A percentile compares a stretch with the other conserved stretches of the same genome.
Evolutionary conservation across 2,329 filamentous ascomycete genomes (phyloP).

Genomic region (Ophiostoma montium): DNA sequence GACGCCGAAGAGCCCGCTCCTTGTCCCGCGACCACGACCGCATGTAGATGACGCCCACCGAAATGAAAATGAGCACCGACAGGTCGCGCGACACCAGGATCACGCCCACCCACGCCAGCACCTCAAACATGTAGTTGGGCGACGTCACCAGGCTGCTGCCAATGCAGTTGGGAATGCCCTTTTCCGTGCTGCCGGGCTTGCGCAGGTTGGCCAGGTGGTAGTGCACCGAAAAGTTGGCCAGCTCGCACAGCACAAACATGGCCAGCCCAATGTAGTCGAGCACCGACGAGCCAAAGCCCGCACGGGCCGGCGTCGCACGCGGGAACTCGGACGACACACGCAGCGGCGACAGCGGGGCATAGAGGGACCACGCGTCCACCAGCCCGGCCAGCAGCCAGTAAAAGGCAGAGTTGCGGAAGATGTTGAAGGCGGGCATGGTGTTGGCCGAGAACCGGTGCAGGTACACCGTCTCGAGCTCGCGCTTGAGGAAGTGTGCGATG

Average conservation of each 20-base stretch:
- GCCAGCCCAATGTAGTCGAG: constrained; percentile 55
- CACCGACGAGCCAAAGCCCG: constrained; percentile 13
- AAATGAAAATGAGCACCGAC: constrained; percentile 62
- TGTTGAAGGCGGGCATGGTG: constrained; percentile 83
- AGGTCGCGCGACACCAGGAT: constrained; percentile 67
- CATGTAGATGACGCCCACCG: constrained; percentile 67
- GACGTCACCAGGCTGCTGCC: constrained; percentile 82
- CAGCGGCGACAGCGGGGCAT: constrained; percentile 58
- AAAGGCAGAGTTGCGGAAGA: constrained; percentile 89
- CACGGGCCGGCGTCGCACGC: constrained; percentile 11
- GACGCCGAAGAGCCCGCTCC: constrained; percentile 76
- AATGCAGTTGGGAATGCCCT: constrained; percentile 75
- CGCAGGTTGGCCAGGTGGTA: constrained; percentile 64
- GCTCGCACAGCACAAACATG: constrained; percentile 64
- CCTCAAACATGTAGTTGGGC: constrained; percentile 95
- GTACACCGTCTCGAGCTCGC: constrained; percentile 86
- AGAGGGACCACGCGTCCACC: constrained; percentile 73
- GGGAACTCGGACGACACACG: constrained; percentile 13
- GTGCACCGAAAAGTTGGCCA: constrained; percentile 70
- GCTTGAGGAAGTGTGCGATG: constrained; percentile 78
- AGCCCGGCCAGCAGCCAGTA: constrained; percentile 82
- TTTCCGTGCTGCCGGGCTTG: constrained; percentile 64
- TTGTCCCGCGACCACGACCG: constrained; percentile 78
- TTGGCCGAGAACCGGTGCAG: constrained; percentile 89
- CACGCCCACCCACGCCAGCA: constrained; percentile 73